Evolutionary conservation across 2,329 filamentous ascomycete species (phyloP).

Genomic region (Stemphylium vesicarium): DNA sequence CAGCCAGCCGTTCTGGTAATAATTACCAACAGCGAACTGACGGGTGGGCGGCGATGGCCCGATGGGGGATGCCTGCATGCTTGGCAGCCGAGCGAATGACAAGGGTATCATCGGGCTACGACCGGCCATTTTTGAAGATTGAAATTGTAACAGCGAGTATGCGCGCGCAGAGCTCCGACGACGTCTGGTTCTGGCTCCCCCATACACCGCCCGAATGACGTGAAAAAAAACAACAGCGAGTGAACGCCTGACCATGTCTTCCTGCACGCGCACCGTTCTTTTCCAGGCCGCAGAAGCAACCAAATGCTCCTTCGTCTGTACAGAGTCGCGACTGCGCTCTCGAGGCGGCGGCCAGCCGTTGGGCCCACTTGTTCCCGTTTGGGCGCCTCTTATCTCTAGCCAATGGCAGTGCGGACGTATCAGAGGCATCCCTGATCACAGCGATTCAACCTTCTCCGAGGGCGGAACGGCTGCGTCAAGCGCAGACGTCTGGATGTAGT

Average conservation of each 20-base stretch:
- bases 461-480: conserved; percentile 18
- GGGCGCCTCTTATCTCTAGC: conserved; percentile 34
- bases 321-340: background rate
- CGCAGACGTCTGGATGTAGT: conserved; percentile 6
- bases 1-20: conserved; percentile 16
- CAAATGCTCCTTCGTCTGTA: background rate
- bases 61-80: conserved; percentile 14
- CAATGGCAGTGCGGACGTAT: conserved; percentile 22
- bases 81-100: conserved; percentile 10
- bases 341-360: conserved; percentile 15
- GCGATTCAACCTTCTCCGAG: conserved; percentile 15
- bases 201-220: background rate
- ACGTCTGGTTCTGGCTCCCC: background rate
- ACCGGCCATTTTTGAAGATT: conserved; percentile 14
- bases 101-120: conserved; percentile 13
- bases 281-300: background rate
- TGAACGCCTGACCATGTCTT: conserved; percentile 1
- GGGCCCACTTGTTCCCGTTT: conserved; percentile 16
- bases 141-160: conserved; percentile 7
- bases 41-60: conserved; percentile 11
- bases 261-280: background rate
- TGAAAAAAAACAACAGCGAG: background rate
- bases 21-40: conserved; percentile 21
- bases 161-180: background rate
- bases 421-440: conserved; percentile 9